Conservation (phyloP, 1,284 basidiomycete genomes). For the Papiliotrema fonsecae region DNA sequence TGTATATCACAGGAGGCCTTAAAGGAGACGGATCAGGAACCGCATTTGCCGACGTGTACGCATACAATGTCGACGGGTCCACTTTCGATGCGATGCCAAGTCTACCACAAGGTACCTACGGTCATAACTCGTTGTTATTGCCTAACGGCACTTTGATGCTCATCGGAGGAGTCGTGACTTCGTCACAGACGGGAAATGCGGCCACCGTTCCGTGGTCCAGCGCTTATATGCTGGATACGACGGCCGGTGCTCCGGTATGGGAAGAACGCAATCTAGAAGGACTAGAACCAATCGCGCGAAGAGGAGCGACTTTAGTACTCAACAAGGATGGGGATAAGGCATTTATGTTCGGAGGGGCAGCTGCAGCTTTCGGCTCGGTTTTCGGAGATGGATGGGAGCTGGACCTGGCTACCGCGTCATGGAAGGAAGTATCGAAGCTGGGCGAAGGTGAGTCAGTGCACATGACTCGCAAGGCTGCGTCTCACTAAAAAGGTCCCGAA, state of each 20-base stretch:
- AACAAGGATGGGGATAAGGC: constrained; percentile 55
- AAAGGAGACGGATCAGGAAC: constrained; percentile 67
- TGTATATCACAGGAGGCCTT: constrained; percentile 70
- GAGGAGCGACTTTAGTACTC: constrained; percentile 61
- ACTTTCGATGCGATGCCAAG: constrained; percentile 57
- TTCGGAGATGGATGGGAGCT: constrained; percentile 71
- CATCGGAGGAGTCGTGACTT: constrained; percentile 65
- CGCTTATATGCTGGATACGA: constrained; percentile 64
- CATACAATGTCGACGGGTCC: constrained; percentile 55
- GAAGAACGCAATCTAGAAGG: constrained; percentile 48
- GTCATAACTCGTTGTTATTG: constrained; percentile 65
- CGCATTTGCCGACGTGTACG: constrained; percentile 60
- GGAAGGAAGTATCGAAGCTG: constrained; percentile 22
- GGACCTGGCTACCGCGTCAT: constrained; percentile 56
- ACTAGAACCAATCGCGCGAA: constrained; percentile 56
- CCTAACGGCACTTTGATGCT: constrained; percentile 65
- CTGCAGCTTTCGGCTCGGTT: constrained; percentile 55
- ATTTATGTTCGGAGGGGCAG: constrained; percentile 72
- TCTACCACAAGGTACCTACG: constrained; percentile 63
- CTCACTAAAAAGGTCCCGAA: constrained; percentile 49
- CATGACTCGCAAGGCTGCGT: background rate
- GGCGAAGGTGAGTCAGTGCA: constrained; percentile 10
- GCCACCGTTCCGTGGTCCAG: constrained; percentile 56
- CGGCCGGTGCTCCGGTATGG: constrained; percentile 55
- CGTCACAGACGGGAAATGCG: constrained; percentile 34